phyloP scores from a whole-genome alignment of 352 stramenopile genomes.

The Peronospora belbahrii region DNA sequence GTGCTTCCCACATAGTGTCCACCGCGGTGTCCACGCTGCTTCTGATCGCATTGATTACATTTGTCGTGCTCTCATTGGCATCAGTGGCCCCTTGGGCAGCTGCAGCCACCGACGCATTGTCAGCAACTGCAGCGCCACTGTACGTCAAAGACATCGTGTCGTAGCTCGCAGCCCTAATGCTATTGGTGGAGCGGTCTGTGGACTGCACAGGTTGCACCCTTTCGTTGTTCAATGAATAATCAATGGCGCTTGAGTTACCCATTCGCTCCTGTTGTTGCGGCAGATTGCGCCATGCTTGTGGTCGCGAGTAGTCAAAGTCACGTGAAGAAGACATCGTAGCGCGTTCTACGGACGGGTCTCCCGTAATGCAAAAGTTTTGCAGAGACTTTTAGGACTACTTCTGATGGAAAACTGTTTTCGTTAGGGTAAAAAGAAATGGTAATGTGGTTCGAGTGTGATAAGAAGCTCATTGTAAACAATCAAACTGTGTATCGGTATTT shows the following conservation, averaged over 20 bases:
- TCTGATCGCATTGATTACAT: slow-evolving; percentile 17
- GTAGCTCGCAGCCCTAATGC: slow-evolving; percentile 2
- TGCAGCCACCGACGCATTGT: slow-evolving; percentile 15
- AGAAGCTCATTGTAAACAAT: slow-evolving; percentile 15
- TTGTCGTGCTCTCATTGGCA: slow-evolving; percentile 1
- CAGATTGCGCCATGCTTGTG: slow-evolving; percentile 37
- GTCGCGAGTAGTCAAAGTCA: slow-evolving; percentile 30
- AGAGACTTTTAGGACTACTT: slow-evolving; percentile 5
- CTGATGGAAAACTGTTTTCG: slow-evolving; percentile 9
- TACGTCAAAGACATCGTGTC: slow-evolving; percentile 15
- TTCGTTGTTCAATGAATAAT: slow-evolving; percentile 2
- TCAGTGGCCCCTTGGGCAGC: slow-evolving; percentile 1
- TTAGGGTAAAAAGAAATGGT: slow-evolving; percentile 19
- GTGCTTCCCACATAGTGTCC: slow-evolving; percentile 59
- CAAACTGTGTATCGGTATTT: neutral
- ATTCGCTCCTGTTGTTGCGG: slow-evolving; percentile 24
- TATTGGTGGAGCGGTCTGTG: slow-evolving; percentile 10
- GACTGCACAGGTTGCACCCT: slow-evolving; percentile 10
- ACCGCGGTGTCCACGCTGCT: slow-evolving; percentile 31
- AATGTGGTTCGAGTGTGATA: slow-evolving; percentile 11
- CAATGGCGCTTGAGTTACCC: slow-evolving; percentile 1
- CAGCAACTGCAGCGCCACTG: slow-evolving; percentile 13
- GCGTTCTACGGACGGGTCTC: neutral
- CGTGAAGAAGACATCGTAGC: slow-evolving; percentile 3
- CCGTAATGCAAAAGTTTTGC: neutral